Evolutionary conservation across 768 basidiomycete genomes (phyloP).

Genomic region (Russula lepida): DNA sequence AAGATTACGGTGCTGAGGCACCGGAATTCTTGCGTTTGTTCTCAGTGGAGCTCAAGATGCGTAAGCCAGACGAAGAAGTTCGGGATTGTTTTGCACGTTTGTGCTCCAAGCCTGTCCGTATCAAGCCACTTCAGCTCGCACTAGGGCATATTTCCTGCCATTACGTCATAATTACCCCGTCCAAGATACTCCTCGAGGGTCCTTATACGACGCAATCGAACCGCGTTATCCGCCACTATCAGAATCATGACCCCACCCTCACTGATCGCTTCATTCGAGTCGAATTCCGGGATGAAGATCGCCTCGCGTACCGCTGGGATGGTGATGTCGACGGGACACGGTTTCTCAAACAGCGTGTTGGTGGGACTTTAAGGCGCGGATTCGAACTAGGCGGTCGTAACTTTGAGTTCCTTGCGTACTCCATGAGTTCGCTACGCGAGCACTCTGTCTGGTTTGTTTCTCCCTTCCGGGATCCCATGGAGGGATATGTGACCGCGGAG

Average conservation of each 20-base stretch:
- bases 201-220: slow-evolving; percentile 73
- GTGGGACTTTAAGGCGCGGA: slow-evolving; percentile 34
- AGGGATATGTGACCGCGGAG: slow-evolving; percentile 43
- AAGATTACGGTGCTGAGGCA: slow-evolving; percentile 27
- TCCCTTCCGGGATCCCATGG: slow-evolving; percentile 28
- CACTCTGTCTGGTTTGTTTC: background rate
- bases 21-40: slow-evolving; percentile 49
- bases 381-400: slow-evolving; percentile 23
- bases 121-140: slow-evolving; percentile 23
- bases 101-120: slow-evolving; percentile 20
- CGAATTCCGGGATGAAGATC: slow-evolving; percentile 79
- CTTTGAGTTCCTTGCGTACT: slow-evolving; percentile 39
- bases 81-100: slow-evolving; percentile 40
- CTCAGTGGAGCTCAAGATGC: slow-evolving; percentile 38
- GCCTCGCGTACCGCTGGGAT: slow-evolving; percentile 63
- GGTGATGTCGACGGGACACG: slow-evolving; percentile 49
- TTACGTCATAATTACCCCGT: slow-evolving; percentile 71
- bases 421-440: background rate
- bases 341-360: slow-evolving; percentile 36
- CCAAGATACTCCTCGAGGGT: slow-evolving; percentile 64
- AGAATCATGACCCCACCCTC: slow-evolving; percentile 29
- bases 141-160: slow-evolving; percentile 52
- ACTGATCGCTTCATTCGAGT: slow-evolving; percentile 72
- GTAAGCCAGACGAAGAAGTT: slow-evolving; percentile 36
- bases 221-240: slow-evolving; percentile 63